Base-by-base conservation (phyloP, 352 stramenopile genomes). In the Phytopythium helicoides region DNA sequence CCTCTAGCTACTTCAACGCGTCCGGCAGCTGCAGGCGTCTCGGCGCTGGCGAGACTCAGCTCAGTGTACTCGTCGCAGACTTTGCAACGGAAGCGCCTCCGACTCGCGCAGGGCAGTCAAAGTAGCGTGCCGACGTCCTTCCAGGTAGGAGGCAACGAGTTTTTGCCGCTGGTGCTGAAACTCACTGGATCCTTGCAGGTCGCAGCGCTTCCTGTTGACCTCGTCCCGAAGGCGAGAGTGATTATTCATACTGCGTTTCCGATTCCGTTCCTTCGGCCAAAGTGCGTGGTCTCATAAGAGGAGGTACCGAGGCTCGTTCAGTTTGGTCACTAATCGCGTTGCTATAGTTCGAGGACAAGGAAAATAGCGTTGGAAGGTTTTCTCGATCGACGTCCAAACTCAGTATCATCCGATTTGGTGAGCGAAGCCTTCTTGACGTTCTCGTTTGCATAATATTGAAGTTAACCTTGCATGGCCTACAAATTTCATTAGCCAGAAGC, bases 191-290 rank as follows among this genome's bases (percentile, higher is more conserved):
- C 36, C 10, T 19, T 25, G 6, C 23, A 88, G 77, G 53, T 76
- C 42, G 52, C 66, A 19, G 37, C 52, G 8, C 39, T 92, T 14
- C 79, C 81, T 1, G 16, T 85, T n/a, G 81, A 92, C 34, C 25
- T 85, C 23, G 65, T 77, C 14, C 79, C 73, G 6, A 90, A 89
- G 54, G 58, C 57, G 7, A 87, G 86, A 39, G 28, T 70, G 15
- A 68, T 81, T 16, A 67, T 92, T 34, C 65, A 86, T 34, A 88
- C 77, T 18, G 65, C 71, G 1, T 85, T 85, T 21, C 68, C 68
- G n/a, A 75, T 87, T 48, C 76, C 79, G 25, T 92, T 92, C 55
- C 52, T 69, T 10, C 75, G 75, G 25, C 54, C 60, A 28, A 80
- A 72, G 81, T 92, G 70, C 26, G 54, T 71, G 28, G 9, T 21